Evolutionary conservation across 495 filamentous ascomycete species (phyloP).

Genomic region (Penicillium simplicissimum): DNA sequence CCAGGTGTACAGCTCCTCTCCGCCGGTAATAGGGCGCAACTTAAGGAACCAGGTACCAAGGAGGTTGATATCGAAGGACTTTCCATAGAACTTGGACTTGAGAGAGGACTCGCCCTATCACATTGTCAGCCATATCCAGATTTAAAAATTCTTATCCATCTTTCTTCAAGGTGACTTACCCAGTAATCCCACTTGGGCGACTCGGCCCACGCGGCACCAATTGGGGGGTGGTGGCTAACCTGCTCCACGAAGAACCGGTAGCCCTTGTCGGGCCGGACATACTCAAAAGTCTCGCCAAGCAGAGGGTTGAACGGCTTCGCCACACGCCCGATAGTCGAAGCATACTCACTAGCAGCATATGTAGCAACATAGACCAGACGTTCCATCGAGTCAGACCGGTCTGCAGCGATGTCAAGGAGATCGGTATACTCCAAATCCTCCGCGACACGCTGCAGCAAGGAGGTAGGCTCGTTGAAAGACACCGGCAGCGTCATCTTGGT

Average conservation of each 20-base stretch:
- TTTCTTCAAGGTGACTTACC: slow-evolving; percentile 39
- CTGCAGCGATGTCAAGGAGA: slow-evolving; percentile 85
- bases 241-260: slow-evolving; percentile 99
- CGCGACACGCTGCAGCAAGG: slow-evolving; percentile 89
- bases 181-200: slow-evolving; percentile 96
- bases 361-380: slow-evolving; percentile 95
- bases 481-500: slow-evolving; percentile 99
- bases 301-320: slow-evolving; percentile 98
- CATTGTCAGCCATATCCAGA: neutral
- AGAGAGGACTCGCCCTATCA: slow-evolving; percentile 84
- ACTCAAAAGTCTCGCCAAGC: slow-evolving; percentile 95
- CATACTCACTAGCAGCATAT: slow-evolving; percentile 94
- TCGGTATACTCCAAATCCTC: slow-evolving; percentile 99
- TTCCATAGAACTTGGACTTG: slow-evolving; percentile 96
- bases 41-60: slow-evolving; percentile 96
- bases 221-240: slow-evolving; percentile 95
- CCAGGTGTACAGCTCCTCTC: slow-evolving; percentile 95
- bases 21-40: slow-evolving; percentile 74
- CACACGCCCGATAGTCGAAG: slow-evolving; percentile 92
- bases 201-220: slow-evolving; percentile 93
- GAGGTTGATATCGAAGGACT: slow-evolving; percentile 94
- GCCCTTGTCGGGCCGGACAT: slow-evolving; percentile 89
- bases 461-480: slow-evolving; percentile 98
- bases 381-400: slow-evolving; percentile 82
- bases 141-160: neutral